Conservation (phyloP, 805 yeast genomes). For the Candida pseudofarinosa region DNA sequence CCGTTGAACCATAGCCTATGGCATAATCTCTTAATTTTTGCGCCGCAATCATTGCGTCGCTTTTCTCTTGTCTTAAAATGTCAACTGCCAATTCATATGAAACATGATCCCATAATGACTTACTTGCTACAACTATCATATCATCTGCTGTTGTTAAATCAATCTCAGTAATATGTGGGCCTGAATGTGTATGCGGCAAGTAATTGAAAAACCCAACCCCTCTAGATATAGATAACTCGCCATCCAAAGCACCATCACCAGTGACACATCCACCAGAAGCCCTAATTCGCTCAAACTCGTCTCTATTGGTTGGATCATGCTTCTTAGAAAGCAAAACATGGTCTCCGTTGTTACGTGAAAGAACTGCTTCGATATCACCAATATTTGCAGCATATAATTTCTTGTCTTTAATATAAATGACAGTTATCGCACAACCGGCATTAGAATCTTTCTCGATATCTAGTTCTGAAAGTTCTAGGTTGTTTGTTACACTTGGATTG, state of each 20-base stretch:
- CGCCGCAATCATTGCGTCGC: slow-evolving; percentile 87
- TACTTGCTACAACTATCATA: slow-evolving; percentile 78
- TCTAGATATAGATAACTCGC: slow-evolving; percentile 76
- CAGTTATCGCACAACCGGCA: slow-evolving; percentile 83
- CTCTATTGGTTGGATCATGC: slow-evolving; percentile 78
- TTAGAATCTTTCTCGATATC: slow-evolving; percentile 59
- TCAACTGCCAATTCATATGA: slow-evolving; percentile 87
- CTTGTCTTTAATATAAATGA: slow-evolving; percentile 70
- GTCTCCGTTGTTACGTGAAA: slow-evolving; percentile 80
- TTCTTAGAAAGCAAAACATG: slow-evolving; percentile 65
- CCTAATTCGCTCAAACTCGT: slow-evolving; percentile 81
- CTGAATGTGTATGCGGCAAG: slow-evolving; percentile 84
- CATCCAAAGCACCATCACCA: slow-evolving; percentile 80
- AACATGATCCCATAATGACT: slow-evolving; percentile 80
- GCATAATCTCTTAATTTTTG: slow-evolving; percentile 92
- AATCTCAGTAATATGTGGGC: slow-evolving; percentile 70
- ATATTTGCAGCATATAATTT: slow-evolving; percentile 76
- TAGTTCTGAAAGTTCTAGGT: slow-evolving; percentile 39
- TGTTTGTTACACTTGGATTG: slow-evolving; percentile 30
- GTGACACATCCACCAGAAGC: slow-evolving; percentile 89
- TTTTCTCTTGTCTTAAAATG: slow-evolving; percentile 73
- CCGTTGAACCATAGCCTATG: slow-evolving; percentile 81
- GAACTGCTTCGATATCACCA: slow-evolving; percentile 83
- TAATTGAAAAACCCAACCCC: slow-evolving; percentile 88
- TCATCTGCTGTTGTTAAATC: slow-evolving; percentile 69